A percentile compares a stretch with the other conserved stretches of the same genome.
These are phyloP conservation scores for Epichloe sp. DNA, from an alignment of 2,329 filamentous ascomycete species.

Conservation along the genomic window DNA sequence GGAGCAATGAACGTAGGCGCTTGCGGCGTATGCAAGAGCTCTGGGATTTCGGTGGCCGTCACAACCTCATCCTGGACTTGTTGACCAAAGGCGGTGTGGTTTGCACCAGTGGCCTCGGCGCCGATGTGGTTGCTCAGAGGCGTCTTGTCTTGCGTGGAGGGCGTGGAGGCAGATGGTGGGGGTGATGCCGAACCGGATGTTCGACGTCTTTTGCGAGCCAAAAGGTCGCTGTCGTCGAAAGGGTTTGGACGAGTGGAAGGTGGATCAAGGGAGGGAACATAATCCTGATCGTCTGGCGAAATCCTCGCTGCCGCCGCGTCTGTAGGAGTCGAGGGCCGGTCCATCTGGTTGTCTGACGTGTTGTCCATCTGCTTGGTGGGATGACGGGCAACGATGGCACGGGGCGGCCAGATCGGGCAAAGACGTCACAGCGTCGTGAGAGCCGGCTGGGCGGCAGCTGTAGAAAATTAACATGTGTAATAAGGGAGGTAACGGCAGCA, in stretches of 20 bases:
- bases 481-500: conserved; percentile 14
- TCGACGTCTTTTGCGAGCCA: conserved; percentile 48
- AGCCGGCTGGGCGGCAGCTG: conserved; percentile 40
- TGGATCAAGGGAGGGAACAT: conserved; percentile 41
- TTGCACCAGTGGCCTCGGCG: conserved; percentile 15
- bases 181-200: conserved; percentile 44
- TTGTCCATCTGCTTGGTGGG: conserved; percentile 4
- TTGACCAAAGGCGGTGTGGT: conserved; percentile 25
- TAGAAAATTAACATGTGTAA: conserved; percentile 45
- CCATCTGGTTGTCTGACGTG: conserved; percentile 29
- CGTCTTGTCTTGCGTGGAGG: conserved; percentile 9
- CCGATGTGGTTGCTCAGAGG: conserved; percentile 2
- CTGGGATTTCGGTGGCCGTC: background rate
- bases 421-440: conserved; percentile 38
- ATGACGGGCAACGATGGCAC: conserved; percentile 12
- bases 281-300: conserved; percentile 29
- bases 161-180: conserved; percentile 30
- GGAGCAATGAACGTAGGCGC: conserved; percentile 11
- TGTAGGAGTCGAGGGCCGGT: conserved; percentile 34
- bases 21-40: conserved; percentile 24
- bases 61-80: background rate
- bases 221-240: conserved; percentile 44
- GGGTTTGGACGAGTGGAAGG: conserved; percentile 50
- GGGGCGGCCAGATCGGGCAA: conserved; percentile 30
- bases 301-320: conserved; percentile 32